phyloP scores from a whole-genome alignment of 2,329 filamentous ascomycete species.

The Elsinoe arachidis region DNA sequence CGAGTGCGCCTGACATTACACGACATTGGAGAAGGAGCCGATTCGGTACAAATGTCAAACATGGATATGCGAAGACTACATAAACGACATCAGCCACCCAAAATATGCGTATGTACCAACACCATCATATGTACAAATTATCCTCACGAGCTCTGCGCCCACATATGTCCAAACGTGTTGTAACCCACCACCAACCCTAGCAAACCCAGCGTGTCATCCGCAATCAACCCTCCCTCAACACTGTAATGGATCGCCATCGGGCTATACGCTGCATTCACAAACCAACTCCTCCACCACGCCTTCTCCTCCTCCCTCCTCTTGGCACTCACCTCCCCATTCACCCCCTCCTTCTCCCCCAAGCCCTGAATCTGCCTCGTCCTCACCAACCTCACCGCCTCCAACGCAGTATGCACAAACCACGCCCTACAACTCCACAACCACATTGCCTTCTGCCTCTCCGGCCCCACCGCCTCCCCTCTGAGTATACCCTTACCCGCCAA shows the following conservation, averaged over 20 bases:
- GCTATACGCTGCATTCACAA: constrained; percentile 16
- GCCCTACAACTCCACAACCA: constrained; percentile 67
- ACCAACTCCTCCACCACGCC: constrained; percentile 19
- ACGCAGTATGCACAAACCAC: constrained; percentile 69
- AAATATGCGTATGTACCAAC: not conserved
- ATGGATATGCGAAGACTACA: not conserved
- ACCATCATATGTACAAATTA: not conserved
- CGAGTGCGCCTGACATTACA: not conserved
- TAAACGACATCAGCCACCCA: not conserved
- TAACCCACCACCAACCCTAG: constrained; percentile 14
- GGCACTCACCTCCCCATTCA: constrained; percentile 35
- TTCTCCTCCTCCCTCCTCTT: constrained; percentile 37
- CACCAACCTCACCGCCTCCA: constrained; percentile 62
- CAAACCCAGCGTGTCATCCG: constrained; percentile 14
- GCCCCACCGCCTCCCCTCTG: constrained; percentile 23
- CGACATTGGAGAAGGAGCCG: not conserved
- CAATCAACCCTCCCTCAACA: constrained; percentile 14
- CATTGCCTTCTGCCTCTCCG: constrained; percentile 47
- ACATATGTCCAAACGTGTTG: constrained; percentile 15
- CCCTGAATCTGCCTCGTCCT: constrained; percentile 35
- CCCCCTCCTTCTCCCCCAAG: constrained; percentile 24
- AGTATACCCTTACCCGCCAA: constrained; percentile 66
- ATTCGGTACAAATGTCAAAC: not conserved
- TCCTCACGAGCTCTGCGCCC: constrained; percentile 13
- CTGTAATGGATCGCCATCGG: constrained; percentile 17